Conservation (phyloP, 345 rosid species). For the Brassica napus region DNA sequence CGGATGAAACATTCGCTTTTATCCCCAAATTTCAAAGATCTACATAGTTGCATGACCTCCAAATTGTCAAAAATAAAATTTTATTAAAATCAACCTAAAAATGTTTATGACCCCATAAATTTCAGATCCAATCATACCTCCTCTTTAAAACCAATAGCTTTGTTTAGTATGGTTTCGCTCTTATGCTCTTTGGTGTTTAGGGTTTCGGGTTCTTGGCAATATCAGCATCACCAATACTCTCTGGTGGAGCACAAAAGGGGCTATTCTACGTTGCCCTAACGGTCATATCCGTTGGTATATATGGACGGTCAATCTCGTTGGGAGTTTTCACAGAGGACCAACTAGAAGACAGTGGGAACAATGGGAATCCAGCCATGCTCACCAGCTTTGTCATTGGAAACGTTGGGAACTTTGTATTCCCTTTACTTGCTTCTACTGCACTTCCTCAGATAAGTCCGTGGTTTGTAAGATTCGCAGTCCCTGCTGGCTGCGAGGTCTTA, state of each 20-base stretch:
- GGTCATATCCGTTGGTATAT: conserved; percentile 35
- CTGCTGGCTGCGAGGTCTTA: conserved; percentile 36
- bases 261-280: conserved; percentile 23
- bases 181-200: conserved; percentile 16
- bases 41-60: no score
- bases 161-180: not conserved
- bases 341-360: conserved; percentile 26
- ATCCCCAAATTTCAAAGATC: no score
- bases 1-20: no score
- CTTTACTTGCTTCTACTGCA: conserved; percentile 33
- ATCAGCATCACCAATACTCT: conserved; percentile 29
- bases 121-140: no score
- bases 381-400: conserved; percentile 38
- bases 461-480: conserved; percentile 44
- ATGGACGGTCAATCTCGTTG: conserved; percentile 34
- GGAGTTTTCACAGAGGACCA: conserved; percentile 38
- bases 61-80: no score
- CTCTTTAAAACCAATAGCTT: not conserved
- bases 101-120: no score
- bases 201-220: conserved; percentile 38
- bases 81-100: no score
- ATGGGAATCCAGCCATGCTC: conserved; percentile 22
- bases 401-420: conserved; percentile 30
- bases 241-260: conserved; percentile 10
- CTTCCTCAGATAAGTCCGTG: conserved; percentile 40